phyloP scores from a whole-genome alignment of 2,329 filamentous ascomycete species.

The Ramularia collo-cygni region DNA sequence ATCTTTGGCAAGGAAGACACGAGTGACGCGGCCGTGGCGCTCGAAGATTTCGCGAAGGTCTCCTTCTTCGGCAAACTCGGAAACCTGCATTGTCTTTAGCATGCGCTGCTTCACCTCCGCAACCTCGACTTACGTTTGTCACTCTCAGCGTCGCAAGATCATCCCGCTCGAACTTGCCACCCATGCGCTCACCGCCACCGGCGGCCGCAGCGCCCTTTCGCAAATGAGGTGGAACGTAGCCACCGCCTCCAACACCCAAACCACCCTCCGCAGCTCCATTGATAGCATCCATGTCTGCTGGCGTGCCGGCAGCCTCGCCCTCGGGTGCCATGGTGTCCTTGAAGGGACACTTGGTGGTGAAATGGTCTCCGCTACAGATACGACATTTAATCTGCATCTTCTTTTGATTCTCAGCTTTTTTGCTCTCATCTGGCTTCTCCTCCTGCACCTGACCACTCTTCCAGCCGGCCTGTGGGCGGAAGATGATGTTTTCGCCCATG shows the following conservation, averaged over 20 bases:
- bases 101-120: background rate
- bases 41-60: constrained; percentile 98
- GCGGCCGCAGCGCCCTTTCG: constrained; percentile 60
- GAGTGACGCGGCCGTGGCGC: constrained; percentile 89
- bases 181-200: constrained; percentile 75
- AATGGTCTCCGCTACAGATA: constrained; percentile 98
- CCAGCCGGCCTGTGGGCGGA: constrained; percentile 90
- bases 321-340: constrained; percentile 98
- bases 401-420: constrained; percentile 68
- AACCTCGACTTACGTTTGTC: constrained; percentile 72
- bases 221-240: constrained; percentile 91
- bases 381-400: constrained; percentile 99
- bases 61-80: constrained; percentile 92
- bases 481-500: constrained; percentile 96
- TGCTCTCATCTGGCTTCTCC: constrained; percentile 59
- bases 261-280: constrained; percentile 42
- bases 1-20: constrained; percentile 97
- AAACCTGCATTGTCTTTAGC: constrained; percentile 56
- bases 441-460: constrained; percentile 81
- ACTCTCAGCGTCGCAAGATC: constrained; percentile 94
- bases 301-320: constrained; percentile 39
- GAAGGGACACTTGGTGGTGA: constrained; percentile 97
- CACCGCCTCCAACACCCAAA: constrained; percentile 62
- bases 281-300: constrained; percentile 43
- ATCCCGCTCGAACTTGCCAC: constrained; percentile 91